Base-by-base conservation (phyloP, 1,139 yeast species). In the Diutina pseudorugosa region DNA sequence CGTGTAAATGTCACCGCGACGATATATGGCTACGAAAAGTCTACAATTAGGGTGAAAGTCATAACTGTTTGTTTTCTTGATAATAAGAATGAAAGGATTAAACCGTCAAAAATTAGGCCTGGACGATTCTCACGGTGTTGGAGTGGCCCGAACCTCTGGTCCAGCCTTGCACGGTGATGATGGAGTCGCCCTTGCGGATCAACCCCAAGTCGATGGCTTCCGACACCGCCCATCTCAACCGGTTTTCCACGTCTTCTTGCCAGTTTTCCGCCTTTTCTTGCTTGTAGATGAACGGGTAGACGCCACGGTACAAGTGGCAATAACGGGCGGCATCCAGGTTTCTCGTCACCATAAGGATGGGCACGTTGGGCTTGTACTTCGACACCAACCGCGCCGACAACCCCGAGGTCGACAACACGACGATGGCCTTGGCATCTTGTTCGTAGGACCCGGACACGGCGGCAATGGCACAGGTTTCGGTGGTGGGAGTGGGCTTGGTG, bases 71-170 rank as follows among this genome's bases (percentile, higher is more conserved):
- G 7, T 23, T 23, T 23, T n/a, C n/a, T n/a, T n/a, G n/a, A n/a
- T n/a, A n/a, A n/a, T n/a, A n/a, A n/a, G n/a, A n/a, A 23, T 23
- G 7, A 23, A 23, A 4, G 25, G 7, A 19, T 4, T 12, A 4
- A 41, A 23, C 25, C 25, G 25, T 23, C 25, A 7, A 11, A 1
- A 11, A 1, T 63, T 72, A 74, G 61, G 79, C 79, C 64, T 73
- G 76, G 57, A 76, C 78, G 62, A 76, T 70, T 80, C 98, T 93
- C 73, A 93, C 82, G 60, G 98, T 93, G 85, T 93, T 93, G 67
- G 98, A 87, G 82, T 93, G 96, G 69, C 98, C 99, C 60, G 91
- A 80, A 75, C 98, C 98, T 71, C 94, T 87, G 67, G 96, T 88
- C 95, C 96, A 93, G 71, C 98, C 98, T 80, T 93, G 98, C 69